These are phyloP conservation scores for Boechera stricta DNA, from an alignment of 345 rosid genomes.

Conservation along the genomic window DNA sequence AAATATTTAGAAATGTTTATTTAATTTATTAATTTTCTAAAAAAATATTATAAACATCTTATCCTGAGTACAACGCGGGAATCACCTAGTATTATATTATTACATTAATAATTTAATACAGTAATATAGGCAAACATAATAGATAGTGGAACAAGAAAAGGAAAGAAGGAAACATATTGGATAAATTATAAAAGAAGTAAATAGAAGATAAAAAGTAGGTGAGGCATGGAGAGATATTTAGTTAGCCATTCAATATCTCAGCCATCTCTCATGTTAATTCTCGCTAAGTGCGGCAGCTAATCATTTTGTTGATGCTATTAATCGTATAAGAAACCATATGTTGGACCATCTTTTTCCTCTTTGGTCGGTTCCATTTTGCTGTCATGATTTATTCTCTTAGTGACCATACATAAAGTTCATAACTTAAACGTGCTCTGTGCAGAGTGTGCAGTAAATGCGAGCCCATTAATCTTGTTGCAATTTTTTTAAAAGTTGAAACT, in stretches of 20 bases:
- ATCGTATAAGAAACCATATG: not conserved
- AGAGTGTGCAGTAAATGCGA: constrained; percentile 25
- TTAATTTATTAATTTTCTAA: no score
- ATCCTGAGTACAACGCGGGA: no score
- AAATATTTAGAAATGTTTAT: no score
- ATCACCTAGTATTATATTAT: not conserved
- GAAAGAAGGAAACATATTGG: not conserved
- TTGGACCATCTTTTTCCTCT: constrained; percentile 17
- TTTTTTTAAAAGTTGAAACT: not conserved
- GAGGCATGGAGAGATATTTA: constrained; percentile 26
- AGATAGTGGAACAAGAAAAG: not conserved
- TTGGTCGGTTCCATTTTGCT: constrained; percentile 20
- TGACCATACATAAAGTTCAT: constrained; percentile 7
- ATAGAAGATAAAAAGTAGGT: constrained; percentile 18
- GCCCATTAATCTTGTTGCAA: constrained; percentile 12
- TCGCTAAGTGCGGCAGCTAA: constrained; percentile 28
- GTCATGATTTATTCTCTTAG: constrained; percentile 16
- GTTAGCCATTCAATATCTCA: constrained; percentile 16
- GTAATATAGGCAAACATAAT: not conserved
- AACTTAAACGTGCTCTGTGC: not conserved
- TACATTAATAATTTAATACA: not conserved
- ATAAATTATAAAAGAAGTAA: not conserved
- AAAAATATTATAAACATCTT: no score
- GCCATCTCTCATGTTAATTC: not conserved
- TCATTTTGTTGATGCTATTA: not conserved